Percentiles rank a stretch among this genome's conserved stretches.
These are phyloP conservation scores for Lepidium campestre DNA, from an alignment of 441 rosid genomes.

Conservation along the genomic window DNA sequence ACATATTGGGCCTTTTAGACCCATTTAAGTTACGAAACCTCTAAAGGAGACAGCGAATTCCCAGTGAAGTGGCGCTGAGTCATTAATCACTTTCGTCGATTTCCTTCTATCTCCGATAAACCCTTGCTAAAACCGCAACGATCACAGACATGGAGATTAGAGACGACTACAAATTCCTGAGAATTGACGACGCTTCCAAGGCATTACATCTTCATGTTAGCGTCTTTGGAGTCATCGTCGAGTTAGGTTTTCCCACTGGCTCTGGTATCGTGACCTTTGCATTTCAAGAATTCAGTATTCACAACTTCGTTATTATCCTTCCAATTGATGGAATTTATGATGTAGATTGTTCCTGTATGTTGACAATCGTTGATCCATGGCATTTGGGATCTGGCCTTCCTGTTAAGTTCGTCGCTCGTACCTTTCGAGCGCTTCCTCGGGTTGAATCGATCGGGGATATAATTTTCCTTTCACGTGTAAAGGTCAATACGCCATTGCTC, in stretches of 20 bases:
- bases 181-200: slow-evolving; percentile 18
- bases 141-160: slow-evolving; percentile 20
- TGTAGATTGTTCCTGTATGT: slow-evolving; percentile 5
- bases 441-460: slow-evolving; percentile 21
- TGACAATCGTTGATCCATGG: slow-evolving; percentile 25
- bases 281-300: background rate
- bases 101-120: background rate
- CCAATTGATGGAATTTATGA: background rate
- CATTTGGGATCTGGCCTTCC: slow-evolving; percentile 15
- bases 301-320: background rate
- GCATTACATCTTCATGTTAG: slow-evolving; percentile 19
- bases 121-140: background rate
- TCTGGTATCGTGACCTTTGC: slow-evolving; percentile 5
- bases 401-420: slow-evolving; percentile 21
- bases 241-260: slow-evolving; percentile 1
- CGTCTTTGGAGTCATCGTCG: slow-evolving; percentile 30
- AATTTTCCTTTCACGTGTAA: slow-evolving; percentile 20
- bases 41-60: background rate
- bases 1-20: background rate
- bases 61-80: slow-evolving; percentile 7
- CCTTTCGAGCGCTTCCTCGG: slow-evolving; percentile 11
- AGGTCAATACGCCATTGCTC: background rate
- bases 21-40: background rate
- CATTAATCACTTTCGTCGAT: background rate
- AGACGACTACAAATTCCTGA: slow-evolving; percentile 27